phyloP scores from a whole-genome alignment of 2,329 filamentous ascomycete genomes.

The Ophiostoma pallidulum region DNA sequence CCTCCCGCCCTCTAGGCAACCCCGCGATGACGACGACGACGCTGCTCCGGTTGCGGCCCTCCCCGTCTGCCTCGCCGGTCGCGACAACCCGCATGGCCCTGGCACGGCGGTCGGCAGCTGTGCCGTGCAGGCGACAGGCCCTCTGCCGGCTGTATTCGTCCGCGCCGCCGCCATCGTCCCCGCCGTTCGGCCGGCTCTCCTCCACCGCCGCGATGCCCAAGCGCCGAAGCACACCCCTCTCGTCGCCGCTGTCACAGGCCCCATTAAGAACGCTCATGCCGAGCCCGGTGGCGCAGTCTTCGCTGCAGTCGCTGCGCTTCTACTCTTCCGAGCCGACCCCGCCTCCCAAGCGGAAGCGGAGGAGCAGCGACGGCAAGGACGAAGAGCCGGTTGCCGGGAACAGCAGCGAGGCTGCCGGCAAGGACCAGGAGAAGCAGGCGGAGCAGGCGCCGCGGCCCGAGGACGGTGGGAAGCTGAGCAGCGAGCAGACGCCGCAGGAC shows the following conservation, averaged over 20 bases:
- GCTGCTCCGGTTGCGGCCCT: constrained; percentile 12
- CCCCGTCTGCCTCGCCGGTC: constrained; percentile 1
- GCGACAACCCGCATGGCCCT: constrained; percentile 5
- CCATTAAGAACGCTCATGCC: constrained; percentile 1
- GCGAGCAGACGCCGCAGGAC: not conserved
- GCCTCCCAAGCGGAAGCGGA: constrained; percentile 11
- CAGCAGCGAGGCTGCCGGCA: not conserved
- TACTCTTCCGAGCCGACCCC: constrained; percentile 11
- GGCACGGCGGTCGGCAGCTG: not conserved
- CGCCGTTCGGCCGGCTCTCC: not conserved
- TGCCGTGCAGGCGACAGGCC: constrained; percentile 15
- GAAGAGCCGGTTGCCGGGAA: not conserved
- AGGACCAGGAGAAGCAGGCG: constrained; percentile 1
- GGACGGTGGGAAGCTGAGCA: constrained; percentile 8
- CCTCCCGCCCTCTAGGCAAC: not conserved
- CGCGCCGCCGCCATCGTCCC: constrained; percentile 28
- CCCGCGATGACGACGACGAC: constrained; percentile 9
- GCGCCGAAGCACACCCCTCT: not conserved
- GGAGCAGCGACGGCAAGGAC: constrained; percentile 5
- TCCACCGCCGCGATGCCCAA: not conserved
- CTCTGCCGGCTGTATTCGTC: constrained; percentile 8
- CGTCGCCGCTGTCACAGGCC: not conserved
- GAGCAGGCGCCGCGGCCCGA: not conserved
- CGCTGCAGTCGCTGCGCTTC: constrained; percentile 9
- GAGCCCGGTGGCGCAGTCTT: not conserved